phyloP scores from a whole-genome alignment of 164 flowering plant genomes.

The Aristolochia contorta region DNA sequence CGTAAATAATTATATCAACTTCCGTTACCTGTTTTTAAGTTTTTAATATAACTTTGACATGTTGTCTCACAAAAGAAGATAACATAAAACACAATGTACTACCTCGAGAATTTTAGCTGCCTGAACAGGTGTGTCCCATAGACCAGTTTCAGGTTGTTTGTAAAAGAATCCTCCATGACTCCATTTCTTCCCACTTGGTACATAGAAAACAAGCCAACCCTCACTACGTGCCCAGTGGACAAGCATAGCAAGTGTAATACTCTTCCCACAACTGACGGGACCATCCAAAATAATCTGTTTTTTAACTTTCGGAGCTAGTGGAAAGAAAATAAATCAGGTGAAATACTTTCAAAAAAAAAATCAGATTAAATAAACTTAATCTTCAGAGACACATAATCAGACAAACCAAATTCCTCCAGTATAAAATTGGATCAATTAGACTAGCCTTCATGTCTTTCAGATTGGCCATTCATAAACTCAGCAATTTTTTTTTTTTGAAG shows the following conservation, averaged over 20 bases:
- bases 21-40: too few relatives aligned
- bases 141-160: constrained; percentile 59
- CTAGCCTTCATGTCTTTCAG: too few relatives aligned
- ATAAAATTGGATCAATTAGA: too few relatives aligned
- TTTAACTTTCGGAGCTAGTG: constrained; percentile 43
- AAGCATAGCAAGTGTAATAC: constrained; percentile 87
- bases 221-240: constrained; percentile 95
- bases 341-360: not conserved
- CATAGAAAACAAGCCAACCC: constrained; percentile 94
- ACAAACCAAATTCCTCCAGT: too few relatives aligned
- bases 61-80: too few relatives aligned
- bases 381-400: too few relatives aligned
- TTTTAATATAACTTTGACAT: too few relatives aligned
- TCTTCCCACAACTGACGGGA: constrained; percentile 78
- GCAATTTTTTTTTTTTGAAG: too few relatives aligned
- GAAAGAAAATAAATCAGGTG: not conserved
- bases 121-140: constrained; percentile 96
- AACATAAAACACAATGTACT: constrained; percentile 19
- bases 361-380: too few relatives aligned
- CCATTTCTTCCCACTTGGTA: constrained; percentile 69
- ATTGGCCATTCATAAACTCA: too few relatives aligned
- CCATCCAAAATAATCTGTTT: constrained; percentile 94
- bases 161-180: constrained; percentile 86
- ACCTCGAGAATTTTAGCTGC: constrained; percentile 73
- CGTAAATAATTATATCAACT: too few relatives aligned